Conservation (phyloP, 345 rosid genomes). For the Camelina sativa region DNA sequence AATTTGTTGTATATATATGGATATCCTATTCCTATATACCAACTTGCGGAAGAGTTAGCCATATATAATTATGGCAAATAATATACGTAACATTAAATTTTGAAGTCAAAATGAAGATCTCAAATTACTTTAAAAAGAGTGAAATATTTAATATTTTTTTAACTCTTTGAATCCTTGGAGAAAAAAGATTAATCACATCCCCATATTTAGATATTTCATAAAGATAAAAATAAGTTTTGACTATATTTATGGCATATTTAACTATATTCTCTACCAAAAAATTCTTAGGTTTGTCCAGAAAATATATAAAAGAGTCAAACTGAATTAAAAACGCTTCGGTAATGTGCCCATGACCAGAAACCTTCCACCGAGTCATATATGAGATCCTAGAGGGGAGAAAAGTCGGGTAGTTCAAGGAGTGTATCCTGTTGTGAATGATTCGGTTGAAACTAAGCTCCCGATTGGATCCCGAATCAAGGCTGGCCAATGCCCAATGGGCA, state of each 20-base stretch:
- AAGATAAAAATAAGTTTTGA: neutral
- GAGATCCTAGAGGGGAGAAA: neutral
- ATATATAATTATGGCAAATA: neutral
- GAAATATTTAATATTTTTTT: neutral
- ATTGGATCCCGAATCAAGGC: no score
- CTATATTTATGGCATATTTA: neutral
- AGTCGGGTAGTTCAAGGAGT: neutral
- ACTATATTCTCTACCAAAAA: neutral
- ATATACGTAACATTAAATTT: neutral
- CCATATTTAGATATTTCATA: neutral
- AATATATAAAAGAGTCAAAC: neutral
- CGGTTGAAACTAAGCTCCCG: neutral
- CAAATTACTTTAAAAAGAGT: neutral
- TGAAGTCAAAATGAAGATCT: neutral
- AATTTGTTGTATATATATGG: neutral
- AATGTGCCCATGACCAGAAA: neutral
- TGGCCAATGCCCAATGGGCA: no score
- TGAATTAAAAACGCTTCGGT: neutral
- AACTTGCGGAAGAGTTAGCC: conserved; percentile 9
- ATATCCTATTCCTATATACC: neutral
- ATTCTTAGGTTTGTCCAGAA: neutral
- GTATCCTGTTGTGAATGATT: neutral
- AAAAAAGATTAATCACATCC: neutral
- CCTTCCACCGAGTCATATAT: neutral
- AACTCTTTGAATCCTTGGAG: neutral